phyloP scores from a whole-genome alignment of 257 asterid species.

The Solanum pinnatisectum region DNA sequence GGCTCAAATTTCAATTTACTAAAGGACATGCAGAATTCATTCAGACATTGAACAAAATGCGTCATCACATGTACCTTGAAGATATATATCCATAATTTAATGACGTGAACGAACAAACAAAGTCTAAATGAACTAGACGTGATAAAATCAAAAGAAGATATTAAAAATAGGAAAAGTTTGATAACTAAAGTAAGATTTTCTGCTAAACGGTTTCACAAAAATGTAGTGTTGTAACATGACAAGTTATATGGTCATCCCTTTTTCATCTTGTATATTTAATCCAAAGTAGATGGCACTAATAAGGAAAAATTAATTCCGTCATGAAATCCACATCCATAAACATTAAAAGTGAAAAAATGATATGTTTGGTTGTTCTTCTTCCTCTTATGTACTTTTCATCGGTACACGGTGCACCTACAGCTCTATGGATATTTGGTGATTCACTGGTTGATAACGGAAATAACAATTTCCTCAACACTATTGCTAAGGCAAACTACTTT shows the following conservation, averaged over 20 bases:
- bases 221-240: background rate
- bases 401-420: constrained; percentile 21
- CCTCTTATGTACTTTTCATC: background rate
- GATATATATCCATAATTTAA: background rate
- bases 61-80: background rate
- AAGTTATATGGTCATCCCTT: background rate
- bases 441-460: constrained; percentile 80
- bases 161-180: background rate
- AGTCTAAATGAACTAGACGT: background rate
- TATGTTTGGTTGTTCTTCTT: background rate
- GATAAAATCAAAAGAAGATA: background rate
- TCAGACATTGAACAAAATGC: background rate
- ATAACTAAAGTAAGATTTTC: background rate
- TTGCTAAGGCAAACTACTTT: constrained; percentile 72
- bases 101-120: background rate
- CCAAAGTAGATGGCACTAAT: background rate
- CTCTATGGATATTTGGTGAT: constrained; percentile 77
- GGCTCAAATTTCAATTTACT: background rate
- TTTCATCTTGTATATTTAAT: background rate
- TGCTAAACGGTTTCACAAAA: background rate
- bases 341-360: background rate
- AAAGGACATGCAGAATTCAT: background rate
- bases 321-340: background rate
- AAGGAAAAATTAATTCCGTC: background rate
- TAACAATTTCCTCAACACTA: constrained; percentile 66